Base-by-base conservation (phyloP, 345 rosid genomes). In the Lenwebbia sp. region DNA sequence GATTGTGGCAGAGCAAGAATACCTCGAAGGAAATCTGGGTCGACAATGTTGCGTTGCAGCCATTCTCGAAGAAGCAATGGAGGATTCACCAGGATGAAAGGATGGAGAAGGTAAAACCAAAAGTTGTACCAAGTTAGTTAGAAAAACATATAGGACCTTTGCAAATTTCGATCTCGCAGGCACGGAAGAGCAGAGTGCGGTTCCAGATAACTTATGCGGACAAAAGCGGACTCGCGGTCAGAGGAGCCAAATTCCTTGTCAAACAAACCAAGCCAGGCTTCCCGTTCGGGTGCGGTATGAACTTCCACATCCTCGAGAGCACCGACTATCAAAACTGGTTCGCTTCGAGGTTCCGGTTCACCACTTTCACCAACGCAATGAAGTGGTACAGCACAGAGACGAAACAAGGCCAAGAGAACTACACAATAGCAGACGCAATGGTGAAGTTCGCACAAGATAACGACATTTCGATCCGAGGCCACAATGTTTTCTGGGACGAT, bases 281-380 rank as follows among this genome's bases (percentile, higher is more conserved):
- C 88, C 93, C 94, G 13, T 91, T 95, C 28, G 98, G 99, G 56
- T 94, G 96, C 30, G 95, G 88, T 6, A 94, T 96, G 92, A 96
- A 95, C 84, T 90, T 92, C 44, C 58, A 90, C 76, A 95, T 96
- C 54, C 90, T 95, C 30, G 88, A 89, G 62, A 93, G 90, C 90
- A 37, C 75, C 44, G 93, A 87, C 9, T 96, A 95, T 86, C 94
- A 88, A 44, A 41, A 90, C 33, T 96, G 99, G 99, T 95, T 96
- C 53, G 87, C 94, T n/a, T 93, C 97, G 2, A 91, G 96, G 89
- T 96, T 95, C 90, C 91, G 85, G 83, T 87, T 87, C 83, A 88
- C 99, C 15, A 93, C 95, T 54, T 94, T 96, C 94, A 94, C 96
- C 83, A 96, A 95, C 44, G 96, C 92, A 86, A 96, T 96, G 98